These are phyloP conservation scores for Trypanosoma cruzi DNA, from an alignment of 208 protist genomes.

Conservation along the genomic window DNA sequence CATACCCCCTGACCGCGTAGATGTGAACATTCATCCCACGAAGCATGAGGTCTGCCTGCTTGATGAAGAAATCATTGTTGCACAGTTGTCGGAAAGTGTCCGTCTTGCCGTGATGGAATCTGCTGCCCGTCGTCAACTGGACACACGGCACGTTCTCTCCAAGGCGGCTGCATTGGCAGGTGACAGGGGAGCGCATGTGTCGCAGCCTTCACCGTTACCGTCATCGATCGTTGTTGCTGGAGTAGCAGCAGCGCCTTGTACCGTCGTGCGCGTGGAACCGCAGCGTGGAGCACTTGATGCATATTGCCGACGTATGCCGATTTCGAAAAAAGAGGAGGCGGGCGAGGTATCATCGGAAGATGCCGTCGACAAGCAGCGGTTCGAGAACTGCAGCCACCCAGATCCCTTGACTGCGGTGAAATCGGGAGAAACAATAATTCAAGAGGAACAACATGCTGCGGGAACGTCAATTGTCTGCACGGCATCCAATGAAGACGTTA, in stretches of 20 bases:
- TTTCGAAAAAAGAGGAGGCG: not conserved
- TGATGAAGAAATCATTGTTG: slow-evolving; percentile 81
- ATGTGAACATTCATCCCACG: slow-evolving; percentile 99
- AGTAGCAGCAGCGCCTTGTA: slow-evolving; percentile 59
- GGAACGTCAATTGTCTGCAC: not conserved
- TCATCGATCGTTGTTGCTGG: slow-evolving; percentile 2
- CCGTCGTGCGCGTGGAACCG: slow-evolving; percentile 72
- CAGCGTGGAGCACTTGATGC: slow-evolving; percentile 77
- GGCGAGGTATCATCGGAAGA: not conserved
- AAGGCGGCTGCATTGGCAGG: slow-evolving; percentile 29
- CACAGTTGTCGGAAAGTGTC: slow-evolving; percentile 52
- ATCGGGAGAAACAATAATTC: not conserved
- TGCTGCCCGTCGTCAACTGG: slow-evolving; percentile 60
- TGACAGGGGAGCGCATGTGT: slow-evolving; percentile 15
- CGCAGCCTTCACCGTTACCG: not conserved
- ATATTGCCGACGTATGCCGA: slow-evolving; percentile 36
- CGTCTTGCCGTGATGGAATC: slow-evolving; percentile 60
- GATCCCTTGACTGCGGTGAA: not conserved
- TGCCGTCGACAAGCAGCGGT: not conserved
- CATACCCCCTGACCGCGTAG: slow-evolving; percentile 91
- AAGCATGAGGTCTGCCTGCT: slow-evolving; percentile 95
- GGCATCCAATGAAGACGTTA: not conserved
- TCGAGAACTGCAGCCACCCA: not conserved
- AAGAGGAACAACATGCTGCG: not conserved
- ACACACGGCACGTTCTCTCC: slow-evolving; percentile 30